phyloP scores from a whole-genome alignment of 2,329 filamentous ascomycete species.

The Aspergillus caelatus region DNA sequence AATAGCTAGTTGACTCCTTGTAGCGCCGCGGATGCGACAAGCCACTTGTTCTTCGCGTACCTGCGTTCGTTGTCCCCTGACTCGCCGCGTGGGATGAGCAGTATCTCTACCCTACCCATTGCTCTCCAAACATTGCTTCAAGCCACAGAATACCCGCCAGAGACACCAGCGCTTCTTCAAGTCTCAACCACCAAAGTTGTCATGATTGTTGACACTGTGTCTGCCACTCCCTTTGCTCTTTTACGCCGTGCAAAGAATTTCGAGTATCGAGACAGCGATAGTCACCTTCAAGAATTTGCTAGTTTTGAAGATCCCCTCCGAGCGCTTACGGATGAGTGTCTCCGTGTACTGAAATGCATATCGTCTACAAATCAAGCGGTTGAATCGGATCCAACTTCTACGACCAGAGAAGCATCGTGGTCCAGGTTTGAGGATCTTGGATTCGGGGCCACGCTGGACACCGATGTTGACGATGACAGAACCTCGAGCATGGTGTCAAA shows the following conservation, averaged over 20 bases:
- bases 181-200: slow-evolving; percentile 83
- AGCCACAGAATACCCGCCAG: slow-evolving; percentile 92
- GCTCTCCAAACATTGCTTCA: slow-evolving; percentile 88
- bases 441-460: slow-evolving; percentile 74
- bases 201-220: slow-evolving; percentile 96
- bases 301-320: slow-evolving; percentile 86
- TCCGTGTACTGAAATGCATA: slow-evolving; percentile 84
- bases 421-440: slow-evolving; percentile 95
- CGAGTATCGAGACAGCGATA: slow-evolving; percentile 87
- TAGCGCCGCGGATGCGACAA: slow-evolving; percentile 91
- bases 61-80: slow-evolving; percentile 87
- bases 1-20: slow-evolving; percentile 33
- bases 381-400: slow-evolving; percentile 69
- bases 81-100: slow-evolving; percentile 66
- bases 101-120: slow-evolving; percentile 83
- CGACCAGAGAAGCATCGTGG: slow-evolving; percentile 87
- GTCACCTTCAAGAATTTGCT: slow-evolving; percentile 80
- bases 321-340: slow-evolving; percentile 90
- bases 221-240: slow-evolving; percentile 88
- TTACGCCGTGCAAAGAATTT: slow-evolving; percentile 91
- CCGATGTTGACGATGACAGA: slow-evolving; percentile 65
- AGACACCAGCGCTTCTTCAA: slow-evolving; percentile 74
- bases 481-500: slow-evolving; percentile 35
- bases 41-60: slow-evolving; percentile 97
- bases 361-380: slow-evolving; percentile 86